Evolutionary conservation across 2,329 filamentous ascomycete species (phyloP), one percentile per base, ranked within the genome.

Genomic region (Talaromyces sp.): DNA sequence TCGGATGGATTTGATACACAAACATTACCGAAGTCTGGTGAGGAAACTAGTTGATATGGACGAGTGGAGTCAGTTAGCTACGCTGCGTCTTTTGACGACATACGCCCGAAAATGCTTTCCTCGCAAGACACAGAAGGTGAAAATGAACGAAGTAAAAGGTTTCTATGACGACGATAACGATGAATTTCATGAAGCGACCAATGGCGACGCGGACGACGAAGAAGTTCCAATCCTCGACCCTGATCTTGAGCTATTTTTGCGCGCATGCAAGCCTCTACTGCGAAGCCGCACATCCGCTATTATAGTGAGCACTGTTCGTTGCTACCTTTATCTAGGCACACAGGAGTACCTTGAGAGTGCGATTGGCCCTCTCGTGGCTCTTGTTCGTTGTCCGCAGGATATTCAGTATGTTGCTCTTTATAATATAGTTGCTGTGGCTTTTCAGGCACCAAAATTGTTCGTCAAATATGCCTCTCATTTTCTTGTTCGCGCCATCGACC

Each of bases 1-100:
- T 16, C 83, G 90, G 60, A 83, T 96, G 66, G 93, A 97, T 73
- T 79, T 99, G 64, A 87, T 99, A 68, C 95, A 99, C 76, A 88
- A 89, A 67, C 90, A 96, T 73, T 99, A 98, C 77, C 86, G 91
- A 58, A 83, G 85, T 39, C 80, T 99, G 66, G 88, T 96, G 66
- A 91, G 87, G 75, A 96, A 97, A 80, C 80, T 98, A 59, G 92
- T 97, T 25, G 95, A 99, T 73, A 99, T 99, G 95, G 95, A 99
- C 72, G 95, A 99, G 77, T 99, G 95, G 95, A 90, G 92, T 46
- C 95, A 99, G 77, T 76, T 98, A 60, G 89, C 92, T 1, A 90
- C 90, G 2, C 73, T 99, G 68, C 85, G 87, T 42, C 80, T 99
- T 67, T 88, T 98, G 86, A 88, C 90, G 1, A 80, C 87, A 23